A percentile compares a stretch with the other conserved stretches of the same genome.
phyloP scores from a whole-genome alignment of 495 filamentous ascomycete genomes.

The Lasiosphaeria hispida region DNA sequence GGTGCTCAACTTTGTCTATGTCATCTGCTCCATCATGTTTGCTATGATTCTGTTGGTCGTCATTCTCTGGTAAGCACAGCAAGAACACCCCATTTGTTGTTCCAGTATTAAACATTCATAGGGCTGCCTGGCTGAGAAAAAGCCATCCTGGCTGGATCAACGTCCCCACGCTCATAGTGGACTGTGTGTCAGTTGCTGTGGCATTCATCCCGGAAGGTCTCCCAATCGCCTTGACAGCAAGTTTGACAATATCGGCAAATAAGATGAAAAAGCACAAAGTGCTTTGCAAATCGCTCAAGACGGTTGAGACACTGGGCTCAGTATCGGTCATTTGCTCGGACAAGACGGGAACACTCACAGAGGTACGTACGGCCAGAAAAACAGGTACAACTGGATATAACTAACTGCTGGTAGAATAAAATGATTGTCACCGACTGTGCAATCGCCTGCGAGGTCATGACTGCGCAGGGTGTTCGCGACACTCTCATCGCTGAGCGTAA shows the following conservation, averaged over 20 bases:
- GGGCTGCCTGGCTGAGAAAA: conserved; percentile 62
- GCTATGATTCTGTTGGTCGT: conserved; percentile 55
- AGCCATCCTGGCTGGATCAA: conserved; percentile 63
- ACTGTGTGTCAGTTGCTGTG: conserved; percentile 64
- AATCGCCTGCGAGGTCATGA: conserved; percentile 41
- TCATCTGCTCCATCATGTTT: conserved; percentile 59
- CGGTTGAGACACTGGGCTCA: conserved; percentile 66
- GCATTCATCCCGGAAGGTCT: conserved; percentile 74
- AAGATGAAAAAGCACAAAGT: conserved; percentile 63
- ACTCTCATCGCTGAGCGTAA: conserved; percentile 30
- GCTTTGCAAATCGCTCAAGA: conserved; percentile 64
- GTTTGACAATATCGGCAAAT: conserved; percentile 55
- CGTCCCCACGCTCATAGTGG: conserved; percentile 64
- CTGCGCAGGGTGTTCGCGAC: conserved; percentile 40
- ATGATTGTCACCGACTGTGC: conserved; percentile 59
- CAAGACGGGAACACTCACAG: conserved; percentile 67
- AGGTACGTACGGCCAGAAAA: conserved; percentile 30
- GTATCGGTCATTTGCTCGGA: conserved; percentile 68
- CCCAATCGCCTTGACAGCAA: conserved; percentile 64
- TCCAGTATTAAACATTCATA: conserved; percentile 19
- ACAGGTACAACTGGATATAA: background rate
- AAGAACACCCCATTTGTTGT: conserved; percentile 4
- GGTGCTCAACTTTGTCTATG: conserved; percentile 62
- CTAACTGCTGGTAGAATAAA: conserved; percentile 43
- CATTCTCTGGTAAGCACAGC: conserved; percentile 50